These are phyloP conservation scores for Lupinus albus DNA, from an alignment of 306 rosid species.

Conservation along the genomic window DNA sequence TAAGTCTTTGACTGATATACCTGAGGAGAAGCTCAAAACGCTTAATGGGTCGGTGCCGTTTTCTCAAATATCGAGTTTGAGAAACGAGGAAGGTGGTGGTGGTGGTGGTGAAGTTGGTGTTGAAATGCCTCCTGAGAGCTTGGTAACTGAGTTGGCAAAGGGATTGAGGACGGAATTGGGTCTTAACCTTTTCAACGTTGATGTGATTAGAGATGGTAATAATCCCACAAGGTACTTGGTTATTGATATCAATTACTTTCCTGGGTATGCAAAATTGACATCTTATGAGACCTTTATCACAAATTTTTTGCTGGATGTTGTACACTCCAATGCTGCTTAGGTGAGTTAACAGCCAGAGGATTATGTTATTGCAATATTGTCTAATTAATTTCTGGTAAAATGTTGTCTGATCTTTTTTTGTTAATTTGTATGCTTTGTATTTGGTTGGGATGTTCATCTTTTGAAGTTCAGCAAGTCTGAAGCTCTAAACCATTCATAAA, in stretches of 20 bases:
- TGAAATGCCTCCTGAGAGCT: conserved; percentile 48
- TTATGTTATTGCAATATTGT: neutral
- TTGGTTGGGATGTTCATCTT: neutral
- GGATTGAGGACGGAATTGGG: conserved; percentile 51
- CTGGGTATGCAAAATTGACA: conserved; percentile 70
- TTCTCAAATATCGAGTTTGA: conserved; percentile 55
- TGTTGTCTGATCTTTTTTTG: neutral
- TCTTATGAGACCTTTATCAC: conserved; percentile 52
- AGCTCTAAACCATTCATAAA: too few relatives aligned
- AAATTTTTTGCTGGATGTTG: conserved; percentile 49
- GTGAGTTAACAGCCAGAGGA: neutral
- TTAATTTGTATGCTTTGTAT: neutral
- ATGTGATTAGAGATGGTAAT: conserved; percentile 55
- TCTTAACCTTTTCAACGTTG: conserved; percentile 67
- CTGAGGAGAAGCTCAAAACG: conserved; percentile 32
- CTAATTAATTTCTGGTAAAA: neutral
- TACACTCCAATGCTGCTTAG: conserved; percentile 22
- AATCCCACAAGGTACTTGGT: conserved; percentile 47
- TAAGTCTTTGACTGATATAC: conserved; percentile 53
- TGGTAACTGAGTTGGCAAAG: conserved; percentile 46
- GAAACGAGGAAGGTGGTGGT: neutral
- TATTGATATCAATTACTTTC: conserved; percentile 78
- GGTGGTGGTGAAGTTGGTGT: neutral
- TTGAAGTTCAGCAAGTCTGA: neutral
- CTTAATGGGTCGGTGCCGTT: conserved; percentile 43